phyloP scores from a whole-genome alignment of 1,139 yeast genomes.

The Protomyces pachydermus region DNA sequence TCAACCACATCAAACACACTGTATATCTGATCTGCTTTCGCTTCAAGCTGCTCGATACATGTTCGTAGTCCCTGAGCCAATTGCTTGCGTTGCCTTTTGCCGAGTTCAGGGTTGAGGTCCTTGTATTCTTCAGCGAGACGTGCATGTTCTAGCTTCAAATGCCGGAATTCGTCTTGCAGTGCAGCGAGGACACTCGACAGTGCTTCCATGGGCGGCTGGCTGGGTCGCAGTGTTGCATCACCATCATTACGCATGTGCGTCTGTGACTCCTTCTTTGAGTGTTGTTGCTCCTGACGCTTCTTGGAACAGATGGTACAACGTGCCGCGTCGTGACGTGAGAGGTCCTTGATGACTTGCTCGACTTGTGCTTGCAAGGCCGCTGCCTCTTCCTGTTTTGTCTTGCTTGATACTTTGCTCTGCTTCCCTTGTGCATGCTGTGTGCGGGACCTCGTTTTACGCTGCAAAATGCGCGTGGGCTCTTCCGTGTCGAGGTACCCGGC shows the following conservation, averaged over 20 bases:
- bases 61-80: constrained; percentile 34
- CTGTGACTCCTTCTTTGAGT: background rate
- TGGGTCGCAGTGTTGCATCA: constrained; percentile 38
- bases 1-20: constrained; percentile 38
- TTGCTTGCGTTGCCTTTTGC: constrained; percentile 35
- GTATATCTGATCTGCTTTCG: constrained; percentile 39
- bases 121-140: constrained; percentile 35
- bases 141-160: constrained; percentile 34
- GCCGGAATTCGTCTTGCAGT: constrained; percentile 35
- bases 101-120: constrained; percentile 36
- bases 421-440: constrained; percentile 3
- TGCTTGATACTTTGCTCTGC: background rate
- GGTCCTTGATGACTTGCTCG: constrained; percentile 27
- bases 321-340: constrained; percentile 31
- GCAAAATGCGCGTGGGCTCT: background rate
- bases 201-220: constrained; percentile 37
- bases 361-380: constrained; percentile 24
- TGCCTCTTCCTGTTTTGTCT: background rate
- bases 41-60: constrained; percentile 37
- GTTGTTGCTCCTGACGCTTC: constrained; percentile 8
- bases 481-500: background rate
- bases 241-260: constrained; percentile 30
- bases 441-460: background rate
- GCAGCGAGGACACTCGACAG: constrained; percentile 35
- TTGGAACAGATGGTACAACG: constrained; percentile 32